phyloP scores from a whole-genome alignment of 2,329 filamentous ascomycete species.

The Botrytis pseudocinerea region DNA sequence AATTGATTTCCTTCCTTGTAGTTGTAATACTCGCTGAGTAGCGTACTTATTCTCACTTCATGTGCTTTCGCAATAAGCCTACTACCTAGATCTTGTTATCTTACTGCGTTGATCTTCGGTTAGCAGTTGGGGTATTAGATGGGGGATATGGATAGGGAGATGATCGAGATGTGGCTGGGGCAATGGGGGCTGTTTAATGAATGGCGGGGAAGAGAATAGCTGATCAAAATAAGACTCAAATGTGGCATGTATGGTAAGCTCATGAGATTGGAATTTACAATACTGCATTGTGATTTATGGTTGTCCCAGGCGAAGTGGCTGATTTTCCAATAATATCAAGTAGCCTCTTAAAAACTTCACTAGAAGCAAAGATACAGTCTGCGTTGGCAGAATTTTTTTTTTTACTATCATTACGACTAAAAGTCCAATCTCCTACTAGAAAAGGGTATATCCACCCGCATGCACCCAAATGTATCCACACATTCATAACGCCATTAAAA shows the following conservation, averaged over 20 bases:
- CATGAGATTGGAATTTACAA: neutral
- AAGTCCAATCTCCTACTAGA: slow-evolving; percentile 2
- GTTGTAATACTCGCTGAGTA: neutral
- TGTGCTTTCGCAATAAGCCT: neutral
- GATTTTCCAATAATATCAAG: neutral
- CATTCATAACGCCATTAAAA: slow-evolving; percentile 7
- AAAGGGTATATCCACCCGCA: slow-evolving; percentile 9
- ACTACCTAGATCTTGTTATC: neutral
- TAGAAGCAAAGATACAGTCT: neutral
- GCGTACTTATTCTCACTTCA: neutral
- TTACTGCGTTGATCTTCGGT: neutral
- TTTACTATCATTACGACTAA: neutral
- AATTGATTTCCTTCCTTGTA: neutral
- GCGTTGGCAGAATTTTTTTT: neutral
- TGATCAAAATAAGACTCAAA: neutral
- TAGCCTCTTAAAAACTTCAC: neutral
- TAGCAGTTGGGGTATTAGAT: neutral
- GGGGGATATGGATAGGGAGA: neutral
- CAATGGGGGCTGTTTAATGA: neutral
- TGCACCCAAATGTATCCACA: slow-evolving; percentile 2
- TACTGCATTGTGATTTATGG: neutral
- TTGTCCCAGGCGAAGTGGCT: neutral
- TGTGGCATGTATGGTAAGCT: neutral
- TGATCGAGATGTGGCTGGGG: neutral
- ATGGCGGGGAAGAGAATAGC: neutral